Evolutionary conservation across 2,329 filamentous ascomycete genomes (phyloP).

Genomic region (Cryphonectria carpinicola): DNA sequence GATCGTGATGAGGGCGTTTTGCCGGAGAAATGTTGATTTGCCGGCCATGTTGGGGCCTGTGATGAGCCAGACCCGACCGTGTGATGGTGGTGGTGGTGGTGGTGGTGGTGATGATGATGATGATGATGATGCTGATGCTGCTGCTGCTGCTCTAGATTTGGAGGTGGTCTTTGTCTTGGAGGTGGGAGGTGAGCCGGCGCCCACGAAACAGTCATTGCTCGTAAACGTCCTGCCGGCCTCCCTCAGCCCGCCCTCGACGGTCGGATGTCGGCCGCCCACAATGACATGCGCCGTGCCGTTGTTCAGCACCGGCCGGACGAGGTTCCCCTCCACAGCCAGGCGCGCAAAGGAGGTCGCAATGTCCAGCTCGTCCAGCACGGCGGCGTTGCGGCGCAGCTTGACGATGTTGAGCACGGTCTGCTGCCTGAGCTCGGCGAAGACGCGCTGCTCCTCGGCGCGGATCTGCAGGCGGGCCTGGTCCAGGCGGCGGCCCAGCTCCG

Average conservation of each 20-base stretch:
- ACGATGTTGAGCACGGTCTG: slow-evolving; percentile 81
- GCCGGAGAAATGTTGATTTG: slow-evolving; percentile 93
- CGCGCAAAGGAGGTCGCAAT: slow-evolving; percentile 84
- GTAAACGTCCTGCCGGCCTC: slow-evolving; percentile 82
- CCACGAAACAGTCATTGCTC: slow-evolving; percentile 83
- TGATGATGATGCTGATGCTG: slow-evolving; percentile 67
- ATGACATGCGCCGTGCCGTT: slow-evolving; percentile 71
- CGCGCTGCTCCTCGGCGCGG: slow-evolving; percentile 78
- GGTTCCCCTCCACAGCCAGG: slow-evolving; percentile 73
- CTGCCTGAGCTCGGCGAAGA: slow-evolving; percentile 75
- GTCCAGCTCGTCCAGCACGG: slow-evolving; percentile 92
- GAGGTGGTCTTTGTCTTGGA: slow-evolving; percentile 8
- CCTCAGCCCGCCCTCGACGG: slow-evolving; percentile 81
- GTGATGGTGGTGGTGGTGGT: slow-evolving; percentile 36
- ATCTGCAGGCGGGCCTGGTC: slow-evolving; percentile 80
- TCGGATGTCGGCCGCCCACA: slow-evolving; percentile 86
- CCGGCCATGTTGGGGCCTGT: slow-evolving; percentile 97
- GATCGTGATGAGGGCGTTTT: slow-evolving; percentile 93
- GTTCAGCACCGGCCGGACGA: slow-evolving; percentile 75
- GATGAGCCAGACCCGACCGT: slow-evolving; percentile 69
- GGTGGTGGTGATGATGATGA: slow-evolving; percentile 62
- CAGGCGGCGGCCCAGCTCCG: slow-evolving; percentile 74
- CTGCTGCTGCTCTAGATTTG: slow-evolving; percentile 37
- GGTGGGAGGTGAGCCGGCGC: slow-evolving; percentile 60
- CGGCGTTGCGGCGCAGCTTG: slow-evolving; percentile 83